Percentiles rank a stretch among this genome's conserved stretches.
These are phyloP conservation scores for Colletotrichum costaricense DNA, from an alignment of 2,329 filamentous ascomycete species.

Conservation along the genomic window DNA sequence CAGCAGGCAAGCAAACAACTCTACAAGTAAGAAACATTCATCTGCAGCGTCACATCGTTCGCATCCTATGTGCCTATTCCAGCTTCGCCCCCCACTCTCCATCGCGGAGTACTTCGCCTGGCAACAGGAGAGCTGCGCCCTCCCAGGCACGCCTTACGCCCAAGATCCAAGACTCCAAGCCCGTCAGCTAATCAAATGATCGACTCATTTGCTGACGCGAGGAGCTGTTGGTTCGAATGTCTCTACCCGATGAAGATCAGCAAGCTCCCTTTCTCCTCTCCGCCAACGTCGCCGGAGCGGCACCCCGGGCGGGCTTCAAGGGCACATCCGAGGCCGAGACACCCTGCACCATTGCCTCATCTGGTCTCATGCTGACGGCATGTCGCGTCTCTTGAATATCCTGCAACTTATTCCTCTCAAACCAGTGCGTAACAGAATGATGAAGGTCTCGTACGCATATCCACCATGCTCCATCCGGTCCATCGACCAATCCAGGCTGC, in stretches of 20 bases:
- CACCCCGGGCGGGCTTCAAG: not conserved
- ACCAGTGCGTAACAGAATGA: not conserved
- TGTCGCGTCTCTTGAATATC: not conserved
- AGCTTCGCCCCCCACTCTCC: not conserved
- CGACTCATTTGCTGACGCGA: not conserved
- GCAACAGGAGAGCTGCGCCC: not conserved
- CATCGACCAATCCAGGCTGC: not conserved
- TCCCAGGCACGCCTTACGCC: constrained; percentile 15
- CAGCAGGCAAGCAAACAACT: not conserved
- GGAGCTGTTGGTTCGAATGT: not conserved
- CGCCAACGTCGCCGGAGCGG: not conserved
- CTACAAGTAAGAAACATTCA: not conserved
- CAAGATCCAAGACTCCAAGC: not conserved
- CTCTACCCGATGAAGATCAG: not conserved
- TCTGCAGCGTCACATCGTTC: constrained; percentile 2
- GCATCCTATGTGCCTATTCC: not conserved
- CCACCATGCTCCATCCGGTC: not conserved
- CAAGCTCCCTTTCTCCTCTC: not conserved
- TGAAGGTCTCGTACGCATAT: not conserved
- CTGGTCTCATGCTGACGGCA: constrained; percentile 1
- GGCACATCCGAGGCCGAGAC: not conserved
- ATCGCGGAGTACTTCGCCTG: not conserved
- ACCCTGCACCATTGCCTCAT: constrained; percentile 8
- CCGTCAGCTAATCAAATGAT: not conserved
- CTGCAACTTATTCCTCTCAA: not conserved